These are phyloP conservation scores for Zizania palustris DNA, from an alignment of 202 grass and related monocot species.

Conservation along the genomic window DNA sequence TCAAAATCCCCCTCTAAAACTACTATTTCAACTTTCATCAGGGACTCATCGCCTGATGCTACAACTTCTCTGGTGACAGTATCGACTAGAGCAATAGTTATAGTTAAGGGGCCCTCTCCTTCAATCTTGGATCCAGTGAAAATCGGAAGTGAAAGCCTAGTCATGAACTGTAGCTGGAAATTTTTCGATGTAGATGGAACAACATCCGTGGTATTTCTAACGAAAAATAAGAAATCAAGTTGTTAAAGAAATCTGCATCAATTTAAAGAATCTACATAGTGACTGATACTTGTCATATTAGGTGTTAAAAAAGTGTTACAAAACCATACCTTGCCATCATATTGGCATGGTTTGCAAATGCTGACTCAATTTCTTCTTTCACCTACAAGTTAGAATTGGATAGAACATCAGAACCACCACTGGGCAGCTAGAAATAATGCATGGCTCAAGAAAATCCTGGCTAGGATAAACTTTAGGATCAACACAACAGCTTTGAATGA, in stretches of 20 bases:
- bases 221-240: slow-evolving; percentile 40
- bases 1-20: slow-evolving; percentile 96
- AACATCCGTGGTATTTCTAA: slow-evolving; percentile 36
- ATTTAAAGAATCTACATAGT: slow-evolving; percentile 23
- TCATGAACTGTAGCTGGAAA: slow-evolving; percentile 78
- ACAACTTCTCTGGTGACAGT: slow-evolving; percentile 54
- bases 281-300: neutral
- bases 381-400: slow-evolving; percentile 62
- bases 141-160: slow-evolving; percentile 87
- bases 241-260: slow-evolving; percentile 31
- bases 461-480: neutral
- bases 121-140: slow-evolving; percentile 93
- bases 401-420: slow-evolving; percentile 13
- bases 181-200: slow-evolving; percentile 50
- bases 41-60: slow-evolving; percentile 46
- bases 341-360: slow-evolving; percentile 68
- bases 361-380: slow-evolving; percentile 93
- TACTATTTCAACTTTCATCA: slow-evolving; percentile 78
- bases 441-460: neutral
- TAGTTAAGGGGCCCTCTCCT: slow-evolving; percentile 63
- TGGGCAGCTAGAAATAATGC: slow-evolving; percentile 2
- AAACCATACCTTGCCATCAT: slow-evolving; percentile 60
- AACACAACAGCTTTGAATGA: neutral
- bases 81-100: slow-evolving; percentile 68
- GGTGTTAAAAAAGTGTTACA: slow-evolving; percentile 8